These are phyloP conservation scores for Pestalotiopsis sp. DNA, from an alignment of 2,329 filamentous ascomycete species.

Conservation along the genomic window DNA sequence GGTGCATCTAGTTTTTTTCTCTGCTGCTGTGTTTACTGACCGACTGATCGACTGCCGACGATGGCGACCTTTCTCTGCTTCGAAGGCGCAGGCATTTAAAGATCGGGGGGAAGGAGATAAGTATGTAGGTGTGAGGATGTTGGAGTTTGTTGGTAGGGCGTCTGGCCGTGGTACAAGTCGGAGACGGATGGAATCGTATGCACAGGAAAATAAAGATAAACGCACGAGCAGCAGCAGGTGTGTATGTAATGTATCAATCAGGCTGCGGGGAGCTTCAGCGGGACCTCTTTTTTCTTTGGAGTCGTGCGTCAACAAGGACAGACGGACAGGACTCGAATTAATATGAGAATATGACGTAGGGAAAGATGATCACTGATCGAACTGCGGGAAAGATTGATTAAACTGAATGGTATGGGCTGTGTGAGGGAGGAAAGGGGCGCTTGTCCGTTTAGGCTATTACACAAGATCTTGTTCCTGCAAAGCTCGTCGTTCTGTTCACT, in stretches of 20 bases:
- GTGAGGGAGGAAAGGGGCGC: not conserved
- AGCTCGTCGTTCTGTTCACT: not conserved
- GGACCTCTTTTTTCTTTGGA: slow-evolving; percentile 1
- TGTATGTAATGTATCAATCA: not conserved
- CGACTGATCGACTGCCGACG: slow-evolving; percentile 79
- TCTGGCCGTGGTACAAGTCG: not conserved
- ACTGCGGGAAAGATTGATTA: not conserved
- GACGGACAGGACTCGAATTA: slow-evolving; percentile 8
- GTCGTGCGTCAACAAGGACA: not conserved
- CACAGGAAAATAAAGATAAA: not conserved
- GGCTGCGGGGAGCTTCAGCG: slow-evolving; percentile 13
- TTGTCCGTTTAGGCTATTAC: slow-evolving; percentile 4
- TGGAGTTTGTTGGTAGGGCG: not conserved
- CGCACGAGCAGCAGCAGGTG: not conserved
- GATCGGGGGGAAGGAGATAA: not conserved
- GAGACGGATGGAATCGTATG: not conserved
- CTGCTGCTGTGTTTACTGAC: slow-evolving; percentile 49
- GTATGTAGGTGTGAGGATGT: not conserved
- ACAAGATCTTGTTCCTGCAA: not conserved
- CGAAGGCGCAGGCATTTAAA: slow-evolving; percentile 62
- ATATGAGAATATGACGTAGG: slow-evolving; percentile 17
- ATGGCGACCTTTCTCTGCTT: slow-evolving; percentile 85
- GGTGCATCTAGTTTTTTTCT: not conserved
- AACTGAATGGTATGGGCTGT: not conserved
- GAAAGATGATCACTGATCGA: slow-evolving; percentile 11